Conservation (phyloP, 257 asterid species). For the Rauvolfia tetraphylla region DNA sequence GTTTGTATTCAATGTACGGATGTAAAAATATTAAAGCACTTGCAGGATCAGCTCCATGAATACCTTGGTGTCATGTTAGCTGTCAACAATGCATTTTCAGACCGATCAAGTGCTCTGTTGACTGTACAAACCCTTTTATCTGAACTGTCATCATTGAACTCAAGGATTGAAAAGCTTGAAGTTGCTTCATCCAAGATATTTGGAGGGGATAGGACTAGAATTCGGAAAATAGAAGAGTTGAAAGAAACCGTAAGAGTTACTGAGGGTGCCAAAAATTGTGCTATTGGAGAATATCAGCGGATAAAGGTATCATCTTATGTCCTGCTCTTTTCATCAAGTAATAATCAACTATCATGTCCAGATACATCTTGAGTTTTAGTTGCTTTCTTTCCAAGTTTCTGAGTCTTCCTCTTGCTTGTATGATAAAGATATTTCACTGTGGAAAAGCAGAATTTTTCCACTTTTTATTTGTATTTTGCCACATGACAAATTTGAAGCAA, state of each 20-base stretch:
- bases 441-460: background rate
- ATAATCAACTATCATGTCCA: background rate
- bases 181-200: constrained; percentile 91
- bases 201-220: constrained; percentile 91
- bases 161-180: constrained; percentile 86
- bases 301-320: constrained; percentile 58
- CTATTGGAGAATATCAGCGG: constrained; percentile 67
- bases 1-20: background rate
- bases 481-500: background rate
- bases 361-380: background rate
- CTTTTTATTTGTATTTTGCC: no score
- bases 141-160: constrained; percentile 66
- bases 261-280: constrained; percentile 73
- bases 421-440: background rate
- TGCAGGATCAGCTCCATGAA: constrained; percentile 92
- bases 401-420: background rate
- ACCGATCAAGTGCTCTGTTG: constrained; percentile 82
- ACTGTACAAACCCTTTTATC: constrained; percentile 87
- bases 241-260: constrained; percentile 71
- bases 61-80: constrained; percentile 91
- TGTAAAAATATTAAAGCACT: background rate
- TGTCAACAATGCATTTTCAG: constrained; percentile 86
- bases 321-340: constrained; percentile 7
- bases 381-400: background rate
- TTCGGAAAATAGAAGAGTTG: constrained; percentile 85